Base-by-base conservation (phyloP, 441 rosid species). In the Populus hybrid region DNA sequence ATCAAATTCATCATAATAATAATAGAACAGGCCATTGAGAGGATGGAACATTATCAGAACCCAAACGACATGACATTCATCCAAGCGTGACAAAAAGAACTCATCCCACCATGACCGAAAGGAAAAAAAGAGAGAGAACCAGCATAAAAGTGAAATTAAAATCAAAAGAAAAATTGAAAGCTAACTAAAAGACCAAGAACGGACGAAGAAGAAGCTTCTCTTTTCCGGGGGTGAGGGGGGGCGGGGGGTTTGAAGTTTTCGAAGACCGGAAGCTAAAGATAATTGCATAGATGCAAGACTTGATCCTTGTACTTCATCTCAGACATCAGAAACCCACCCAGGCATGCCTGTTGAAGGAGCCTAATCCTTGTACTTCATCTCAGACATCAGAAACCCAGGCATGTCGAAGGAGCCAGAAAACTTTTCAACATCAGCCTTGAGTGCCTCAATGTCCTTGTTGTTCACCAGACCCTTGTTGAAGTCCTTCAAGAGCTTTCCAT, bases 391-490 rank as follows among this genome's bases (percentile, higher is more conserved):
- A 82, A 94, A 96, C 30, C 98, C 98, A 11, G 98, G 98, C 98
- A 96, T 94, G 72, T 91, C 98, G 9, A 91, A 96, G 12, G 95
- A 88, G 42, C 89, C 81, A 0, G 98, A 16, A 36, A 96, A 96
- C 91, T 91, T 91, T 88, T 96, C 99, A 3, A 94, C 99, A 24
- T 96, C 98, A 70, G 84, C 88, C 88, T 90, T 96, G 46, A 96
- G 98, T 28, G 79, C 87, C 78, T 92, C 95, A 0, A 96, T 88
- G 26, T 94, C 99, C 83, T 94, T 92, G 87, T 91, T 94, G 91
- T 96, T 83, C 75, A 89, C 94, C 84, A 96, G 85, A 46, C 99
- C 99, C 87, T 94, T 96, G 95, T 94, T 96, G 85, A 94, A 96
- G 89, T 96, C 99, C 89, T 94, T 94, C 90, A 96, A 86, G 30